These are phyloP conservation scores for Fagus crenata DNA, from an alignment of 306 rosid species.

Conservation along the genomic window DNA sequence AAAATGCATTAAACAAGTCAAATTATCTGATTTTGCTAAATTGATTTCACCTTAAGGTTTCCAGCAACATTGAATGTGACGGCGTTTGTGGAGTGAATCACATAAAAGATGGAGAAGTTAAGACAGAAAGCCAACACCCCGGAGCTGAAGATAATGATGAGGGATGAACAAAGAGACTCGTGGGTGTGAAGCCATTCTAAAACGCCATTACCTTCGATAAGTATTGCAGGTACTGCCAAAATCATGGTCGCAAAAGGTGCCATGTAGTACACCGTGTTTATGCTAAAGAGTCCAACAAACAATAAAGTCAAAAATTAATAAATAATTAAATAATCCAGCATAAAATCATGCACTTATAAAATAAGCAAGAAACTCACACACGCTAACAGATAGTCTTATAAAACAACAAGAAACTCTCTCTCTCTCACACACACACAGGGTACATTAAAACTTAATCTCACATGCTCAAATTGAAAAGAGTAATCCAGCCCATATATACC, in stretches of 20 bases:
- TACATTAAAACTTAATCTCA: background rate
- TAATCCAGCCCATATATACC: background rate
- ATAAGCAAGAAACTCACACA: background rate
- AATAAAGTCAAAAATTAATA: background rate
- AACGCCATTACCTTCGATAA: conserved; percentile 91
- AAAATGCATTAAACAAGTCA: background rate
- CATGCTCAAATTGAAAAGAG: background rate
- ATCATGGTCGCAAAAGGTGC: conserved; percentile 98
- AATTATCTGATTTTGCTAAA: conserved; percentile 14
- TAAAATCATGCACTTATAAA: background rate
- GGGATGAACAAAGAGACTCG: conserved; percentile 62
- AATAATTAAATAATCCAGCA: background rate
- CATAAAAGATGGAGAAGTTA: conserved; percentile 94
- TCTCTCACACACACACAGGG: background rate
- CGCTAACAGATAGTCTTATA: too few species aligned
- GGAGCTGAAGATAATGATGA: conserved; percentile 78
- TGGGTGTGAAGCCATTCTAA: conserved; percentile 80
- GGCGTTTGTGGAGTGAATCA: conserved; percentile 96
- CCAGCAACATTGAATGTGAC: conserved; percentile 98
- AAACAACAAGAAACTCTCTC: too few species aligned
- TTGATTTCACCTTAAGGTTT: conserved; percentile 83
- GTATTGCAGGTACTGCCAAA: conserved; percentile 84
- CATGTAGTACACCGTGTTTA: conserved; percentile 98
- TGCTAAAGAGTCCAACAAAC: conserved; percentile 42
- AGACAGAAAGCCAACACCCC: conserved; percentile 97